Conservation (phyloP, 352 stramenopile genomes). For the Thalassiosira ordinaria region DNA sequence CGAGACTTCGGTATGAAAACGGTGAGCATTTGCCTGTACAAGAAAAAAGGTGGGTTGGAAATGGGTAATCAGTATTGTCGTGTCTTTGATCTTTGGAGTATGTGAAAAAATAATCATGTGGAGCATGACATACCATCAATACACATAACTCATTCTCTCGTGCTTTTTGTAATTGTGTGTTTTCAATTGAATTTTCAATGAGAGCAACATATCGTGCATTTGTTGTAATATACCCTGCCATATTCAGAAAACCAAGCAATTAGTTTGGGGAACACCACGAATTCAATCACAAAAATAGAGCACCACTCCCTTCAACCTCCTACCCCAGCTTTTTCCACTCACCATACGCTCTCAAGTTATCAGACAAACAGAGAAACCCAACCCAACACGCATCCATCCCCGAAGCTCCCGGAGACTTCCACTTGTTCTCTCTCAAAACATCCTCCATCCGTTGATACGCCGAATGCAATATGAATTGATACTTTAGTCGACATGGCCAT, state of each 20-base stretch:
- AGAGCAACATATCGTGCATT: slow-evolving; percentile 48
- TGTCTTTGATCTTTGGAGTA: not conserved
- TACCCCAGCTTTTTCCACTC: too few species aligned
- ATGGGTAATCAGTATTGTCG: slow-evolving; percentile 1
- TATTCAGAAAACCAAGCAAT: too few species aligned
- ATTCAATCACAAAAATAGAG: too few species aligned
- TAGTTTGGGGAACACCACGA: not conserved
- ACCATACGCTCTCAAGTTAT: slow-evolving; percentile 54
- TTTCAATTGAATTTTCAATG: slow-evolving; percentile 39
- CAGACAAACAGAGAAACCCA: slow-evolving; percentile 37
- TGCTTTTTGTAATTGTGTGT: slow-evolving; percentile 34
- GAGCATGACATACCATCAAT: slow-evolving; percentile 45
- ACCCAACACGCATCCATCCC: slow-evolving; percentile 56
- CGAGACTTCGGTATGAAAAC: slow-evolving; percentile 40
- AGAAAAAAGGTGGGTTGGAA: not conserved
- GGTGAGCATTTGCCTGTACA: slow-evolving; percentile 27
- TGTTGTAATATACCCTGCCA: slow-evolving; percentile 47
- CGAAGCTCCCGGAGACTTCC: slow-evolving; percentile 25
- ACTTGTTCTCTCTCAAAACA: slow-evolving; percentile 38
- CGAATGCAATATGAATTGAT: slow-evolving; percentile 53
- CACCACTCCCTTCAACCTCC: too few species aligned
- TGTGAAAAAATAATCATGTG: too few species aligned
- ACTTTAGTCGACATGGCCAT: slow-evolving; percentile 46
- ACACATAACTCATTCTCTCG: slow-evolving; percentile 36
- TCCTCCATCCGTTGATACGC: slow-evolving; percentile 39